Base-by-base conservation (phyloP, 106 monocot species). In the Apostasia ramifera region DNA sequence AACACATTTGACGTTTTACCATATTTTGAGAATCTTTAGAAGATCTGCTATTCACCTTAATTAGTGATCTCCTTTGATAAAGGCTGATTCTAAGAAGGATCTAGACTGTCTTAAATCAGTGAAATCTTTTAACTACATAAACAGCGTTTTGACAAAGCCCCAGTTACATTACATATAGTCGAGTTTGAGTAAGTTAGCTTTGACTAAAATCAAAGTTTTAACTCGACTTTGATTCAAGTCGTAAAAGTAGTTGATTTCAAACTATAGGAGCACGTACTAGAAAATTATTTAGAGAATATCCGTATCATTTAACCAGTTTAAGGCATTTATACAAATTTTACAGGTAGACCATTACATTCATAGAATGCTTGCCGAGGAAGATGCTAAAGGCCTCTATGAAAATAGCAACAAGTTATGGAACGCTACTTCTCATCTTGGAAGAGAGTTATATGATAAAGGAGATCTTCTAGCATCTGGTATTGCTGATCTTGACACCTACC, bases 341-440 rank as follows among this genome's bases (percentile, higher is more conserved):
- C 66, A 97, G 97, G 89, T 92, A 8, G 84, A 92, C 77, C 84
- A 87, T 64, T 92, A 83, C 66, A 97, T 92, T 49, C 89, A 92
- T 69, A 82, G 88, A 85, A 76, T 97, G 53, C 77, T 97, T 61
- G 97, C 83, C n/a, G 92, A 97, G 74, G 89, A 82, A 79, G 97
- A 92, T 84, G 75, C 77, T 6, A 47, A 45, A 2, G 68, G 58
- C 40, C 66, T 40, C 44, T 42, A 57, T 55, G 78, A 67, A 60
- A 70, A 46, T 52, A 64, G 47, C 66, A 67, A 71, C 38, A 76
- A 66, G 7, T 54, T 97, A 72, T 85, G 75, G 77, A 66, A 82
- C 66, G 80, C 80, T 68, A 72, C 86, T 66, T 78, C 81, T 37
- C 73, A 81, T 55, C 66, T 76, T 79, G 79, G 89, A 44, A 67